phyloP scores from a whole-genome alignment of 345 rosid genomes.

The Angophora floribunda region DNA sequence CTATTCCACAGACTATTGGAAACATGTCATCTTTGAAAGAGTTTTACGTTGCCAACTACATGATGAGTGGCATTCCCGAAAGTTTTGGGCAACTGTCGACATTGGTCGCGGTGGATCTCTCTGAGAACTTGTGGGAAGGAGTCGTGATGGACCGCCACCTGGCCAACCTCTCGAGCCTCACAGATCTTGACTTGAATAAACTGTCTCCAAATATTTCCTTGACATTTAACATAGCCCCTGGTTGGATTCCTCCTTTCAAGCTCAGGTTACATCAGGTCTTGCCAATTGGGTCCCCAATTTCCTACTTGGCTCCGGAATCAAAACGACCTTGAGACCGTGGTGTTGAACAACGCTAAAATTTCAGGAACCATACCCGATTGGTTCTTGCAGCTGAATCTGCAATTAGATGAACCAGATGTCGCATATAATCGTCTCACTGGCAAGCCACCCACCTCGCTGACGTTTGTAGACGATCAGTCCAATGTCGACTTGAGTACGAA shows the following conservation, averaged over 20 bases:
- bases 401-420: neutral
- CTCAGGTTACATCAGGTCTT: neutral
- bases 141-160: neutral
- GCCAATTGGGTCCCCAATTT: neutral
- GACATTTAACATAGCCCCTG: neutral
- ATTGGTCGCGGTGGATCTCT: too few relatives aligned
- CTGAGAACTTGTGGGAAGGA: neutral
- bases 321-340: conserved; percentile 8
- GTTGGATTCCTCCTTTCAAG: neutral
- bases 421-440: neutral
- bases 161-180: neutral
- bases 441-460: neutral
- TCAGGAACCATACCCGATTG: neutral
- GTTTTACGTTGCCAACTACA: too few relatives aligned
- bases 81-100: too few relatives aligned
- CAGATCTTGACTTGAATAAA: neutral
- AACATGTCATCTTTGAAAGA: too few relatives aligned
- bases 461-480: neutral
- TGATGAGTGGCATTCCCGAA: too few relatives aligned
- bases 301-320: conserved; percentile 14
- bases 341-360: neutral
- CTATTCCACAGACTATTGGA: too few relatives aligned
- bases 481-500: neutral
- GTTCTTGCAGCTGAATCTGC: neutral
- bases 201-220: neutral